These are phyloP conservation scores for Garcileccinum viscosum DNA, from an alignment of 1,284 basidiomycete genomes.

Conservation along the genomic window DNA sequence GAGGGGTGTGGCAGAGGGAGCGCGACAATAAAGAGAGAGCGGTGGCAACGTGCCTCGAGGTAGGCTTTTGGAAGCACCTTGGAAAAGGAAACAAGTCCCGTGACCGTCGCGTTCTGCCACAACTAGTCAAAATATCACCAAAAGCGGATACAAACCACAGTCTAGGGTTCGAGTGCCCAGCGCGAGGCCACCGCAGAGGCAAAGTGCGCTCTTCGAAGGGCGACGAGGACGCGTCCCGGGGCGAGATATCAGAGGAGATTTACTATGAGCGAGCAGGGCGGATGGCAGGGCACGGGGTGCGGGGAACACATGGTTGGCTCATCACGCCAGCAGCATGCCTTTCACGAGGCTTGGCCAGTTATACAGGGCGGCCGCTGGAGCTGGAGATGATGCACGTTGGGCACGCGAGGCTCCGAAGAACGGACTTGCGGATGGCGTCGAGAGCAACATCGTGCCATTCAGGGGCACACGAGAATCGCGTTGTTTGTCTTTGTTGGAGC, in stretches of 20 bases:
- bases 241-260: background rate
- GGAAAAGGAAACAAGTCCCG: conserved; percentile 43
- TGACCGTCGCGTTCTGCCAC: conserved; percentile 41
- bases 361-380: conserved; percentile 5
- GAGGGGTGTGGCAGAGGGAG: conserved; percentile 18
- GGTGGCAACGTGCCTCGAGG: conserved; percentile 42
- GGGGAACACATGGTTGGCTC: conserved; percentile 20
- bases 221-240: conserved; percentile 2
- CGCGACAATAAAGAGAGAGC: conserved; percentile 34
- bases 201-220: background rate
- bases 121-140: conserved; percentile 31
- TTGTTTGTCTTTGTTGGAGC: conserved; percentile 62
- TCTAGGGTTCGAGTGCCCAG: conserved; percentile 26
- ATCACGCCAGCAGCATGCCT: conserved; percentile 19
- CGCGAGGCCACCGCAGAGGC: background rate
- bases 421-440: background rate
- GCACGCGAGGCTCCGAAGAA: conserved; percentile 11
- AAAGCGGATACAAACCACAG: conserved; percentile 21
- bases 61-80: conserved; percentile 27
- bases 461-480: conserved; percentile 33
- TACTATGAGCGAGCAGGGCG: background rate
- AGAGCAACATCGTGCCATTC: conserved; percentile 6
- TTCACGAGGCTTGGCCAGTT: conserved; percentile 26
- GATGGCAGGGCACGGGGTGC: conserved; percentile 25
- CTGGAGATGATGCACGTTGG: conserved; percentile 5